phyloP scores from a whole-genome alignment of 2,329 filamentous ascomycete genomes.

The Diplodia scrobiculata region DNA sequence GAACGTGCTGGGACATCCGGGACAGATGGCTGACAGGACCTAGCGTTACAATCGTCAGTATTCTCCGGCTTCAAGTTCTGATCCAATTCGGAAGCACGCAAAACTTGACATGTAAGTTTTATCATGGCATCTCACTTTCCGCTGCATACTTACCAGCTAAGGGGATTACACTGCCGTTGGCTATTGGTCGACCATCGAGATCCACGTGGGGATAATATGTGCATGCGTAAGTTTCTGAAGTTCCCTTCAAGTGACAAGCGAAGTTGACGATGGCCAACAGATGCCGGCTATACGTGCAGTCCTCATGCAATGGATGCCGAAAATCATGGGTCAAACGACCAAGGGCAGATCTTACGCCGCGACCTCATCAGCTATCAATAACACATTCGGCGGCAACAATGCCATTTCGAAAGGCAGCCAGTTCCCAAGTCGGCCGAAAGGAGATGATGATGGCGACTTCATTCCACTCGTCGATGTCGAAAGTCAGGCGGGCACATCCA shows the following conservation, averaged over 20 bases:
- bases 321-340: constrained; percentile 23
- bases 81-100: constrained; percentile 47
- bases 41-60: constrained; percentile 47
- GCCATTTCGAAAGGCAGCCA: constrained; percentile 5
- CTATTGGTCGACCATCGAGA: constrained; percentile 48
- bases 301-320: constrained; percentile 23
- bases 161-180: constrained; percentile 45
- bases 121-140: not conserved
- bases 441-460: constrained; percentile 15
- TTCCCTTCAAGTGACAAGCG: too few species aligned
- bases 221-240: constrained; percentile 41
- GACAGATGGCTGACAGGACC: not conserved
- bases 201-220: constrained; percentile 46
- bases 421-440: constrained; percentile 13
- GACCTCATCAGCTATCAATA: not conserved
- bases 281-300: constrained; percentile 24
- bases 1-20: not conserved
- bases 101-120: constrained; percentile 43
- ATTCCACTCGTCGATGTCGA: constrained; percentile 27
- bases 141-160: not conserved
- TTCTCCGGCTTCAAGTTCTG: constrained; percentile 50
- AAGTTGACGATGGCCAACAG: not conserved
- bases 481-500: constrained; percentile 21
- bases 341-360: not conserved
- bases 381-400: not conserved